Base-by-base conservation (phyloP, 345 rosid genomes). In the Gossypium longicalyx region DNA sequence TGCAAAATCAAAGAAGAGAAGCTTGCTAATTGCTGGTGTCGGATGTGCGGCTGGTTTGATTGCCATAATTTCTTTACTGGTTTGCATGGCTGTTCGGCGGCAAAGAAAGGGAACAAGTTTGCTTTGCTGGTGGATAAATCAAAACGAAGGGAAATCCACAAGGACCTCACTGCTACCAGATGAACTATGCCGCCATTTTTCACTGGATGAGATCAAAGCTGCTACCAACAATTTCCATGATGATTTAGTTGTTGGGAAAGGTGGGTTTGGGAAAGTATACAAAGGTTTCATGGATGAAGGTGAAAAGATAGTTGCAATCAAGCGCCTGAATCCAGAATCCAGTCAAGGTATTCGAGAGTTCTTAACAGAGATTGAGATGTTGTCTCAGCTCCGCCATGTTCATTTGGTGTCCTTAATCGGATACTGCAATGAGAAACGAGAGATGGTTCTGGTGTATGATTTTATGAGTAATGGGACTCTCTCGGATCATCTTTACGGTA, bases 371-470 rank as follows among this genome's bases (percentile, higher is more conserved):
- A 67, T 67, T 13, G 54, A 67, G 38, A 67, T 45, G 54, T 25
- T 87, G 25, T 87, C 90, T 3, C 84, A 78, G 71, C 86, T 85
- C 25, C 82, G 85, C 3, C 88, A 87, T 74, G 76, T 85, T 0
- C 85, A 83, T 76, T 71, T 85, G 71, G 86, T 87, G 62, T 87
- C 86, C 69, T 77, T 87, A 65, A 85, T 87, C 0, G 90, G 90
- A 34, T 85, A 83, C 68, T 87, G 86, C 76, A 71, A 19, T 2
- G 70, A 65, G 29, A 65, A 65, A n/a, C 51, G 4, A 10, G 70
- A 65, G 52, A 65, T 65, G 70, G 19, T 43, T 43, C 51, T 65
- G 9, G 70, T 65, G 27, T 65, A 65, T 11, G 70, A 43, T 19
- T 65, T 65, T 65, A 65, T 65, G 52, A 65, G 52, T 4, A 65